A percentile compares a stretch with the other conserved stretches of the same genome.
phyloP scores from a whole-genome alignment of 495 filamentous ascomycete genomes.

The Xylaria cubensis region DNA sequence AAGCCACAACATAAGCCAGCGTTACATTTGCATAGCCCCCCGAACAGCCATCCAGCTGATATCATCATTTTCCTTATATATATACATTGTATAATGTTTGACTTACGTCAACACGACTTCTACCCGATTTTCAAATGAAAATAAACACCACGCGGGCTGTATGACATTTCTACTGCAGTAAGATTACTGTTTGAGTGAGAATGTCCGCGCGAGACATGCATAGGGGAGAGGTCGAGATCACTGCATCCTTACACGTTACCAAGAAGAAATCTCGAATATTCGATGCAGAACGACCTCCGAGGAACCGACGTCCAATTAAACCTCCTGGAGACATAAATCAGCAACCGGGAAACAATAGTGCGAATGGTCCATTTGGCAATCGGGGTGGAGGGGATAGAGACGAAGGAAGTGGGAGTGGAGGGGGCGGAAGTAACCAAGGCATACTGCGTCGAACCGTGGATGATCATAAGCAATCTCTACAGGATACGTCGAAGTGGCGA shows the following conservation, averaged over 20 bases:
- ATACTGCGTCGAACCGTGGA: not conserved
- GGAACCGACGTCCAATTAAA: not conserved
- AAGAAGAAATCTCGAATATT: too few relatives aligned
- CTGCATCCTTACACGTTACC: not conserved
- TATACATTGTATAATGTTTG: too few relatives aligned
- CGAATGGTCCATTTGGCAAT: not conserved
- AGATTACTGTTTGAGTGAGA: too few relatives aligned
- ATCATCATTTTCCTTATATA: too few relatives aligned
- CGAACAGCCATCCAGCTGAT: too few relatives aligned
- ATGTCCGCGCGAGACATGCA: too few relatives aligned
- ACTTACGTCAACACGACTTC: too few relatives aligned
- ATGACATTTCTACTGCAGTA: too few relatives aligned
- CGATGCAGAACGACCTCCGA: not conserved
- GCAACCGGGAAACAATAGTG: not conserved
- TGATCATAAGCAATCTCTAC: not conserved
- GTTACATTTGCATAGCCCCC: constrained; percentile 2
- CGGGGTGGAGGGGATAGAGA: not conserved
- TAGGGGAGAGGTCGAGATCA: too few relatives aligned
- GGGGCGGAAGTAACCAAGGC: not conserved
- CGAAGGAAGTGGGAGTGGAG: not conserved
- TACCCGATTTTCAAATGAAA: too few relatives aligned
- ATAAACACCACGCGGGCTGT: too few relatives aligned
- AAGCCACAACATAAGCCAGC: not conserved
- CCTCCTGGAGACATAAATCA: not conserved
- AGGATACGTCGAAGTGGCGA: not conserved